Conservation (phyloP, 345 rosid species). For the Raphanus raphanistrum region DNA sequence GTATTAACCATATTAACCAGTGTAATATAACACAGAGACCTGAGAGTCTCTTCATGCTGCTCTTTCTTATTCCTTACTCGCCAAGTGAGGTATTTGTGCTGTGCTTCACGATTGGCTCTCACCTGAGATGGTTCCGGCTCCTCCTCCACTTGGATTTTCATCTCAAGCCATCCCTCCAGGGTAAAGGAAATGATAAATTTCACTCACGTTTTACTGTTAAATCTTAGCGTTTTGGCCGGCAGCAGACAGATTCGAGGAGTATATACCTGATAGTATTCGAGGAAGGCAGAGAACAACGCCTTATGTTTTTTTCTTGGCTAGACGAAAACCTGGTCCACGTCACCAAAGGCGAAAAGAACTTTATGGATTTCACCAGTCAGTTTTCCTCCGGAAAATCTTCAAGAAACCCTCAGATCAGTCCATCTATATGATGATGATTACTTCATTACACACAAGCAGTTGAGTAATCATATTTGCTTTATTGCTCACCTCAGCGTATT, state of each 20-base stretch:
- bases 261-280: conserved; percentile 32
- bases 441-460: conserved; percentile 2
- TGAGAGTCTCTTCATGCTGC: not conserved
- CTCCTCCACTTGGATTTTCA: conserved; percentile 18
- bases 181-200: not conserved
- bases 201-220: not conserved
- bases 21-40: not conserved
- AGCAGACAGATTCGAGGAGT: not conserved
- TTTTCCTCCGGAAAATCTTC: conserved; percentile 96
- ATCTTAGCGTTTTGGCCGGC: not conserved
- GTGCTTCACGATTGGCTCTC: conserved; percentile 34
- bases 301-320: conserved; percentile 28
- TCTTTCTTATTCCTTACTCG: conserved; percentile 16
- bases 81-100: conserved; percentile 40
- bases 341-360: conserved; percentile 39
- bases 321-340: conserved; percentile 39
- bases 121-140: conserved; percentile 35
- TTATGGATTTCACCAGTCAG: conserved; percentile 80
- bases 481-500: conserved; percentile 61
- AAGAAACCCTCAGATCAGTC: conserved; percentile 48
- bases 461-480: not conserved
- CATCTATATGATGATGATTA: too few species aligned
- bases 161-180: conserved; percentile 33
- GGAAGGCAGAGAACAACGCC: conserved; percentile 38
- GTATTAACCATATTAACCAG: too few species aligned